A percentile compares a stretch with the other conserved stretches of the same genome.
These are phyloP conservation scores for Xylaria sp. DNA, from an alignment of 2,329 filamentous ascomycete species.

Conservation along the genomic window DNA sequence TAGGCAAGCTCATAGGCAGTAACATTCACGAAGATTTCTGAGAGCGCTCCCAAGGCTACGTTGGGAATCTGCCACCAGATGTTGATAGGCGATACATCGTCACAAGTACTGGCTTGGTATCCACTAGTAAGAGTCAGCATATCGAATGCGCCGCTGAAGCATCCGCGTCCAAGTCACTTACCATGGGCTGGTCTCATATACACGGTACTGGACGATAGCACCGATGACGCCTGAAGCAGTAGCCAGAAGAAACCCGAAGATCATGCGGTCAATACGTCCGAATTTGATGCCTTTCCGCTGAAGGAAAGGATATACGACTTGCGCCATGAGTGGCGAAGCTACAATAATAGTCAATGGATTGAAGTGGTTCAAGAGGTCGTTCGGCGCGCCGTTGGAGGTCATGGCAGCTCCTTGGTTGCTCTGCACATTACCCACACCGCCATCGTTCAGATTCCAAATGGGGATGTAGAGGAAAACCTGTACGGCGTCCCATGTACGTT, in stretches of 20 bases:
- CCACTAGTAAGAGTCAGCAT: constrained; percentile 47
- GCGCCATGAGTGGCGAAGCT: constrained; percentile 63
- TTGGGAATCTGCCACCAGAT: constrained; percentile 65
- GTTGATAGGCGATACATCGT: constrained; percentile 56
- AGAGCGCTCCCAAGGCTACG: constrained; percentile 63
- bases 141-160: not conserved
- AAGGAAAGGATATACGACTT: constrained; percentile 68
- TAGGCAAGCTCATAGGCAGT: constrained; percentile 75
- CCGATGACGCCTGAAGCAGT: constrained; percentile 66
- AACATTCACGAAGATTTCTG: constrained; percentile 70
- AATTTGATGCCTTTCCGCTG: constrained; percentile 64
- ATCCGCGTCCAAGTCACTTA: constrained; percentile 27
- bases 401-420: constrained; percentile 57
- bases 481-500: constrained; percentile 60
- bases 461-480: constrained; percentile 57
- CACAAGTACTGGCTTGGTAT: constrained; percentile 57
- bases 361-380: constrained; percentile 70
- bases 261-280: constrained; percentile 67
- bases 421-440: constrained; percentile 52
- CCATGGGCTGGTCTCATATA: constrained; percentile 67
- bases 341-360: constrained; percentile 70
- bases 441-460: constrained; percentile 55
- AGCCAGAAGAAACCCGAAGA: constrained; percentile 64
- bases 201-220: constrained; percentile 66
- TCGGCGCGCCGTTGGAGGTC: constrained; percentile 63